Percentiles rank a stretch among this genome's conserved stretches.
phyloP scores from a whole-genome alignment of 2,329 filamentous ascomycete genomes.

The Microsporum ferrugineum region DNA sequence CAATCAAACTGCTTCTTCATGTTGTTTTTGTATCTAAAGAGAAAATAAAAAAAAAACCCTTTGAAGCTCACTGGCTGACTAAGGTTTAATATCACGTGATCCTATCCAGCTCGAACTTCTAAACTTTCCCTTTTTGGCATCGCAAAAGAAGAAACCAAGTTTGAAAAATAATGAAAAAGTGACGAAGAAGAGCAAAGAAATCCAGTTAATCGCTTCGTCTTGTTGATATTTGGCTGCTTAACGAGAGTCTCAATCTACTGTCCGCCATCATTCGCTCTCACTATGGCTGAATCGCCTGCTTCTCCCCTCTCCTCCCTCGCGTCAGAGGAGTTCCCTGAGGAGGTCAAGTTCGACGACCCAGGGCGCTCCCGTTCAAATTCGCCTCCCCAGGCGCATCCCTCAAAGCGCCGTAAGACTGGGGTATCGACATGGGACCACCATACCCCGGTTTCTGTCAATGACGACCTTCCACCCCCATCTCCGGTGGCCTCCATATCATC shows the following conservation, averaged over 20 bases:
- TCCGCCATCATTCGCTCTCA: background rate
- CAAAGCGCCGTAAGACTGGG: constrained; percentile 39
- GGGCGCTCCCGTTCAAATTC: constrained; percentile 32
- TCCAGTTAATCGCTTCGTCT: background rate
- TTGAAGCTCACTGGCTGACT: background rate
- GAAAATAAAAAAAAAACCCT: background rate
- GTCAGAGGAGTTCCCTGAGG: constrained; percentile 52
- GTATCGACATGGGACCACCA: constrained; percentile 37
- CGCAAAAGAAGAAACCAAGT: background rate
- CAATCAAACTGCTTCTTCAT: background rate
- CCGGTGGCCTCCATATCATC: constrained; percentile 66
- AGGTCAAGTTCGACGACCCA: constrained; percentile 42
- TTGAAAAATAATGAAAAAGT: background rate
- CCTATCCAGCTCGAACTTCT: background rate
- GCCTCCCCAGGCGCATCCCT: constrained; percentile 32
- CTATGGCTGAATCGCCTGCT: constrained; percentile 45
- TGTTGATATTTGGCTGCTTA: background rate
- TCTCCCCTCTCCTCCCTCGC: constrained; percentile 55
- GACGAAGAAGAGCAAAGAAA: background rate
- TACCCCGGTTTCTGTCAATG: constrained; percentile 37
- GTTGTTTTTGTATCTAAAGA: background rate
- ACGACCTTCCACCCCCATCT: constrained; percentile 32
- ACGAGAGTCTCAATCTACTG: background rate
- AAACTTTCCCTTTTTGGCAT: background rate
- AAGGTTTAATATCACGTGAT: background rate